A percentile compares a stretch with the other conserved stretches of the same genome.
These are phyloP conservation scores for Zopfochytrium polystomum DNA, from an alignment of 371 early-diverging fungal species.

Conservation along the genomic window DNA sequence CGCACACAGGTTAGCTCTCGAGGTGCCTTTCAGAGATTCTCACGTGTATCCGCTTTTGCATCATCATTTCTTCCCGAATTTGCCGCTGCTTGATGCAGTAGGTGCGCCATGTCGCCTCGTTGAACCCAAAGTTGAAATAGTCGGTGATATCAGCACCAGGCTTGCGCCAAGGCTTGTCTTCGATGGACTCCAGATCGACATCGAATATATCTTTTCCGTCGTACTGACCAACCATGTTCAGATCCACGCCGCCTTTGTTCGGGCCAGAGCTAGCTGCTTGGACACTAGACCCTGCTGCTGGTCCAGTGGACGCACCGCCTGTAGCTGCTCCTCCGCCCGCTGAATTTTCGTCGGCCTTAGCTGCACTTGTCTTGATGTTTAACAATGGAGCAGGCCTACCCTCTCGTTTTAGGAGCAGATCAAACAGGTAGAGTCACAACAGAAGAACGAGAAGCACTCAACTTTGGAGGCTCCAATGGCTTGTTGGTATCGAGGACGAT, in stretches of 20 bases:
- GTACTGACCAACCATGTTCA: slow-evolving; percentile 70
- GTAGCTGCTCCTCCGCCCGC: slow-evolving; percentile 1
- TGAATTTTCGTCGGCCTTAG: background rate
- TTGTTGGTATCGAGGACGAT: slow-evolving; percentile 24
- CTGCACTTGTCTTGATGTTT: slow-evolving; percentile 15
- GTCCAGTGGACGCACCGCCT: slow-evolving; percentile 1
- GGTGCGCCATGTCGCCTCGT: slow-evolving; percentile 89
- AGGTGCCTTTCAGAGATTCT: background rate
- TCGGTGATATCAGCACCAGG: slow-evolving; percentile 98
- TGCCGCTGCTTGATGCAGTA: slow-evolving; percentile 89
- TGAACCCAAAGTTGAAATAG: slow-evolving; percentile 99
- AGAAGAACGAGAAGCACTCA: no score
- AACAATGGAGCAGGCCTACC: slow-evolving; percentile 10
- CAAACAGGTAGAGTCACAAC: background rate
- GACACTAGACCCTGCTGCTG: background rate
- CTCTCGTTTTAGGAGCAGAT: background rate
- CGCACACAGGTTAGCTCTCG: background rate
- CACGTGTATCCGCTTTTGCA: slow-evolving; percentile 34
- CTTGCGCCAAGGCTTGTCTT: slow-evolving; percentile 96
- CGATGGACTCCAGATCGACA: slow-evolving; percentile 81
- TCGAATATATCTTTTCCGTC: slow-evolving; percentile 81
- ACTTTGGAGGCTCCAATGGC: background rate
- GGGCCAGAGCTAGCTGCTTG: slow-evolving; percentile 4
- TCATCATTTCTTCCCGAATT: slow-evolving; percentile 60
- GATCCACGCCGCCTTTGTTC: slow-evolving; percentile 56